Percentiles rank a stretch among this genome's conserved stretches.
phyloP scores from a whole-genome alignment of 2,329 filamentous ascomycete species.

The Exophiala sp. region DNA sequence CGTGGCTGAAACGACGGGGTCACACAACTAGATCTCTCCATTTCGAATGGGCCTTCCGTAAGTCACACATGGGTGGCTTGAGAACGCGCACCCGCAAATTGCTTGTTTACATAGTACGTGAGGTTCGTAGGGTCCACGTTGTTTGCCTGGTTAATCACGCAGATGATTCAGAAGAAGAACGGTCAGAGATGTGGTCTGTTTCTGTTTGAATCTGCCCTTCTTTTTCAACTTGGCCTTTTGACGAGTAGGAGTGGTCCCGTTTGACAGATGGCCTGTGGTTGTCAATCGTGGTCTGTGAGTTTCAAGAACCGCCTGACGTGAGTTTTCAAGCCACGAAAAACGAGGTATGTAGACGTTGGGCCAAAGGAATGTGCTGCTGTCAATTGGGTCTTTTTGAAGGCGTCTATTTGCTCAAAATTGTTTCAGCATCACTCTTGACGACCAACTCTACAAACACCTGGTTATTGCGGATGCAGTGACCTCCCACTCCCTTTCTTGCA shows the following conservation, averaged over 20 bases:
- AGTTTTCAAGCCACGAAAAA: neutral
- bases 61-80: too few species aligned
- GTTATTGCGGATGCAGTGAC: neutral
- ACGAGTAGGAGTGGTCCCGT: neutral
- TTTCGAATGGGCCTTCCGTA: too few species aligned
- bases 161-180: neutral
- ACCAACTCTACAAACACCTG: neutral
- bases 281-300: neutral
- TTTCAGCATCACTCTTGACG: neutral
- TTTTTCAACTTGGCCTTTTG: neutral
- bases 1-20: neutral
- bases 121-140: too few species aligned
- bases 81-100: too few species aligned
- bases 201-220: neutral
- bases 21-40: neutral
- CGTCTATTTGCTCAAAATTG: neutral
- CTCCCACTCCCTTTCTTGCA: neutral
- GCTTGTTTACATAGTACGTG: too few species aligned
- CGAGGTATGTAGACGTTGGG: too few species aligned
- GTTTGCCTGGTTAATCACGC: too few species aligned
- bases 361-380: too few species aligned
- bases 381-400: neutral
- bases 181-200: slow-evolving; percentile 9
- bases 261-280: neutral
- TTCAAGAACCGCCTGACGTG: slow-evolving; percentile 7